phyloP scores from a whole-genome alignment of 1,139 yeast species.

The Hemisphaericaspora lyxosophila region DNA sequence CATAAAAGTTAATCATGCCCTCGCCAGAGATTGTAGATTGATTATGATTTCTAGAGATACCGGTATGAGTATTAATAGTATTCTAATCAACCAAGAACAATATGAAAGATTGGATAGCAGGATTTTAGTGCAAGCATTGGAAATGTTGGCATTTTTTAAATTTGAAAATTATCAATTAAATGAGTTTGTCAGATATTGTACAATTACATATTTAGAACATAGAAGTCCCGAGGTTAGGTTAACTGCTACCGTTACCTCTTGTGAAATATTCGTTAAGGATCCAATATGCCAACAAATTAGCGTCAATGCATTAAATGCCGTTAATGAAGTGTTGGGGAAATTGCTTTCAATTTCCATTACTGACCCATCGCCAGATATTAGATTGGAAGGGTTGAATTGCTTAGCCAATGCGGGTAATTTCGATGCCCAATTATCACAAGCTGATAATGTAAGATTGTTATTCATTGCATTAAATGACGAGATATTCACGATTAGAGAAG shows the following conservation, averaged over 20 bases:
- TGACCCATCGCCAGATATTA: slow-evolving; percentile 80
- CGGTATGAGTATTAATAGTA: slow-evolving; percentile 39
- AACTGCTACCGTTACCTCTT: slow-evolving; percentile 82
- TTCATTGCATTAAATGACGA: slow-evolving; percentile 94
- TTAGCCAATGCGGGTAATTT: slow-evolving; percentile 63
- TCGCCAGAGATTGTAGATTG: slow-evolving; percentile 77
- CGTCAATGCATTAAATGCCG: slow-evolving; percentile 78
- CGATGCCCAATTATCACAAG: slow-evolving; percentile 92
- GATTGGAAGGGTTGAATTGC: slow-evolving; percentile 74
- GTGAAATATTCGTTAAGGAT: slow-evolving; percentile 75
- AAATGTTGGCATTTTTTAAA: slow-evolving; percentile 72
- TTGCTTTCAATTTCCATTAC: slow-evolving; percentile 84
- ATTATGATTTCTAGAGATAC: slow-evolving; percentile 70
- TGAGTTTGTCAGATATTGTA: slow-evolving; percentile 84
- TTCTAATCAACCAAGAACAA: slow-evolving; percentile 36
- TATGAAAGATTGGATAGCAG: slow-evolving; percentile 50
- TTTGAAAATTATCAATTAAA: slow-evolving; percentile 75
- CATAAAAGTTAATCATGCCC: slow-evolving; percentile 58
- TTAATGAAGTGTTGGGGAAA: slow-evolving; percentile 80
- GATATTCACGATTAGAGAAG: slow-evolving; percentile 75
- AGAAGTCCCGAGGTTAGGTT: slow-evolving; percentile 76
- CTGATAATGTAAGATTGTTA: slow-evolving; percentile 79
- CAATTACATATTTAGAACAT: slow-evolving; percentile 78
- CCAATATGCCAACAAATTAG: slow-evolving; percentile 86
- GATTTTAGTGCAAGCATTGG: slow-evolving; percentile 64